Evolutionary conservation across 2,329 filamentous ascomycete species (phyloP).

Genomic region (Clonostachys rosea): DNA sequence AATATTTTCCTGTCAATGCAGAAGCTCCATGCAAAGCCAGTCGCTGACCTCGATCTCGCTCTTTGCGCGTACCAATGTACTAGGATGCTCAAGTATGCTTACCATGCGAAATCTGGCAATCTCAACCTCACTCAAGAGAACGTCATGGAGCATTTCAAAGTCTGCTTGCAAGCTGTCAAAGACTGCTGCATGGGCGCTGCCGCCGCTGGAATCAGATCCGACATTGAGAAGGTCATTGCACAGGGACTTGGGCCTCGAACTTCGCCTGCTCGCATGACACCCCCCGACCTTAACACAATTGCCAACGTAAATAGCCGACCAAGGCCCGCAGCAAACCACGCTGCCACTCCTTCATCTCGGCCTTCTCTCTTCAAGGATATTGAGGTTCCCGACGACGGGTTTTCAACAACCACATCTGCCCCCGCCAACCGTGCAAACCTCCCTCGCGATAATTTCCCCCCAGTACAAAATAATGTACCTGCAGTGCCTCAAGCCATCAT

Average conservation of each 20-base stretch:
- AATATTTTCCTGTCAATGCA: slow-evolving; percentile 49
- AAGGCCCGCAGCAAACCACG: neutral
- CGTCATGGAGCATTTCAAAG: slow-evolving; percentile 42
- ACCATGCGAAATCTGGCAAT: slow-evolving; percentile 36
- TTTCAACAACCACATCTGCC: slow-evolving; percentile 1
- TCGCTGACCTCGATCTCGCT: slow-evolving; percentile 50
- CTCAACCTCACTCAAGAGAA: slow-evolving; percentile 37
- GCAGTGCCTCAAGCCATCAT: slow-evolving; percentile 6
- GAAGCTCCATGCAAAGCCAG: slow-evolving; percentile 43
- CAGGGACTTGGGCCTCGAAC: slow-evolving; percentile 28
- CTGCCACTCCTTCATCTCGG: neutral
- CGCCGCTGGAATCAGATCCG: slow-evolving; percentile 37
- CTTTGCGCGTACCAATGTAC: slow-evolving; percentile 52
- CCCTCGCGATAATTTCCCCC: no score
- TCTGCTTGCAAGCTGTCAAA: slow-evolving; percentile 45
- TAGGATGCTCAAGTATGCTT: slow-evolving; percentile 45
- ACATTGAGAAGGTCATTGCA: slow-evolving; percentile 46
- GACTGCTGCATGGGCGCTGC: slow-evolving; percentile 47
- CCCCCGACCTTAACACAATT: slow-evolving; percentile 2
- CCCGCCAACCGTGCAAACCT: neutral
- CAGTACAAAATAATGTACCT: neutral
- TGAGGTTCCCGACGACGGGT: slow-evolving; percentile 9
- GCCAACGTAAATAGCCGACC: slow-evolving; percentile 1
- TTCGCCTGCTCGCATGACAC: slow-evolving; percentile 7
- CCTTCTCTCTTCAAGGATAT: neutral